Evolutionary conservation across 371 early-diverging fungal genomes (phyloP), one percentile per base, ranked within the genome.

Genomic region (Paraphysoderma sedebokerense): DNA sequence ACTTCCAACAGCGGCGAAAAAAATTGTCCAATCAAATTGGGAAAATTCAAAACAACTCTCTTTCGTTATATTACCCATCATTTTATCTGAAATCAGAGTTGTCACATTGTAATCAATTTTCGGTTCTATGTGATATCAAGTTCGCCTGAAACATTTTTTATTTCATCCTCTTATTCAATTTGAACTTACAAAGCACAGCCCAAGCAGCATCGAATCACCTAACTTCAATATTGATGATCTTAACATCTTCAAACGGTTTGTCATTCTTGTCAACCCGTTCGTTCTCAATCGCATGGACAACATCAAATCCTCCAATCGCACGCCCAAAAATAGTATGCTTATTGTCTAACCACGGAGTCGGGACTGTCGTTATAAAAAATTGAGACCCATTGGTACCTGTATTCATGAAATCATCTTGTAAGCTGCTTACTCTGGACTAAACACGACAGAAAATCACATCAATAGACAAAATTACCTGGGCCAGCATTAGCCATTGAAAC

Each of bases 401-500:
- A 34, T 34, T n/a, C n/a, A n/a, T 34, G 34, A n/a, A 34, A 13
- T n/a, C 12, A 34, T n/a, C n/a, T 12, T 34, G n/a, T 13, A 34
- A 13, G 34, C 13, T 34, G 34, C 26, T 26, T 22, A 23, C 24
- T 39, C 39, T 39, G 39, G 13, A 1, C 11, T 2, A 39, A 39
- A n/a, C 2, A 39, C n/a, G n/a, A n/a, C n/a, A n/a, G 11, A 17
- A n/a, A 6, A 6, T 2, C 11, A 26, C 24, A 39, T 23, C 13
- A 2, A 13, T 13, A 13, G 17, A 39, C 11, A 5, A 39, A 39
- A 39, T 1, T 60, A 46, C 68, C 55, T 4, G 90, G 84, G 4
- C 99, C 99, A 0, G 83, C 79, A 62, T 98, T 98, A 7, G 99
- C 99, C 99, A 99, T 98, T 49, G 86, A 82, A 0, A 99, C 69